Percentiles rank a stretch among this genome's conserved stretches.
These are phyloP conservation scores for Thermomucor indicae-seudaticae DNA, from an alignment of 371 early-diverging fungal species.

Conservation along the genomic window DNA sequence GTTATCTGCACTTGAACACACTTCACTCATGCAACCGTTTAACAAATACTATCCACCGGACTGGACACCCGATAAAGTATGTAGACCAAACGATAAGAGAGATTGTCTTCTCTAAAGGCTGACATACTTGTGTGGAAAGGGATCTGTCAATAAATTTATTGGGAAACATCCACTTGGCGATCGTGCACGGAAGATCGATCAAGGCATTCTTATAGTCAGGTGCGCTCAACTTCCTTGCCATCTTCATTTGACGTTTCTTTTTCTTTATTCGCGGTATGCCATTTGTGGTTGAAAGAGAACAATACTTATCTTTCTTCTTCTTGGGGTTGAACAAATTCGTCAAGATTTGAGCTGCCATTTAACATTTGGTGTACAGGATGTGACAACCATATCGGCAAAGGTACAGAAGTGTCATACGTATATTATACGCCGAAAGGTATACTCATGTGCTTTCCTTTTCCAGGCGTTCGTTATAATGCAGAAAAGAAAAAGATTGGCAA, in stretches of 20 bases:
- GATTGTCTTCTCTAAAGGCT: neutral
- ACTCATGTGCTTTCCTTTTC: neutral
- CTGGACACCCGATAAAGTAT: slow-evolving; percentile 68
- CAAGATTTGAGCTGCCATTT: slow-evolving; percentile 87
- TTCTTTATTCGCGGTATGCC: no score
- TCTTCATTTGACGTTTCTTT: no score
- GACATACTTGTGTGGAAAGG: slow-evolving; percentile 24
- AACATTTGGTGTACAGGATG: slow-evolving; percentile 90
- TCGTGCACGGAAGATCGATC: slow-evolving; percentile 83
- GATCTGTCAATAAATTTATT: slow-evolving; percentile 78
- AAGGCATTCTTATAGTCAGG: slow-evolving; percentile 88
- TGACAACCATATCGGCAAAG: slow-evolving; percentile 81
- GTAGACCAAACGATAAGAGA: neutral
- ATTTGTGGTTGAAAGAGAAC: no score
- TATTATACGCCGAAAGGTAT: neutral
- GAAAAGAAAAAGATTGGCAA: slow-evolving; percentile 91
- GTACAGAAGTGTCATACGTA: slow-evolving; percentile 26
- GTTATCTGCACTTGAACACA: no score
- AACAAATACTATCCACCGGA: slow-evolving; percentile 76
- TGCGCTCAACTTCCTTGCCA: slow-evolving; percentile 12
- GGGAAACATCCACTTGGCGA: slow-evolving; percentile 89
- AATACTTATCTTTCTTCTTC: no score
- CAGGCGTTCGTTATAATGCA: slow-evolving; percentile 90
- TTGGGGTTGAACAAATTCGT: no score
- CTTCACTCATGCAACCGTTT: slow-evolving; percentile 51